phyloP scores from a whole-genome alignment of 2,329 filamentous ascomycete species.

The Fusarium nelsonii region DNA sequence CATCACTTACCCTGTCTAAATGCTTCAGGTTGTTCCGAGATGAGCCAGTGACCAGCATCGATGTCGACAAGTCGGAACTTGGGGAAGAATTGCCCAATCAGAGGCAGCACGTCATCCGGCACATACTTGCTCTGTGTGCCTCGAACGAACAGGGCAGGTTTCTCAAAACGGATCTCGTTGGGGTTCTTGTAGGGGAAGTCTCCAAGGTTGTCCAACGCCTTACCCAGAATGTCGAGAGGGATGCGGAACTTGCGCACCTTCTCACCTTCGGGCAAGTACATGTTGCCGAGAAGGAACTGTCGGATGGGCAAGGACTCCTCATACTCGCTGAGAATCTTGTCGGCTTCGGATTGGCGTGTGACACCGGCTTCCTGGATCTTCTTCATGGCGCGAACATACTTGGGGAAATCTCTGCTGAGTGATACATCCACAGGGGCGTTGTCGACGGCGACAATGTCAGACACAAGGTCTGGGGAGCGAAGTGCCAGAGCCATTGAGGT shows the following conservation, averaged over 20 bases:
- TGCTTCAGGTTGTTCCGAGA: constrained; percentile 85
- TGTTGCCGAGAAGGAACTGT: constrained; percentile 91
- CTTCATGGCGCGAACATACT: constrained; percentile 87
- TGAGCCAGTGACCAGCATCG: constrained; percentile 87
- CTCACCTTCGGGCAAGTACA: constrained; percentile 68
- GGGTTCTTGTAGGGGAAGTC: constrained; percentile 90
- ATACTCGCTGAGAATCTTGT: constrained; percentile 80
- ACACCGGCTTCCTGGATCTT: constrained; percentile 78
- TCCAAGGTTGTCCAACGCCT: constrained; percentile 78
- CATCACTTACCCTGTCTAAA: constrained; percentile 75
- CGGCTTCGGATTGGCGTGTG: constrained; percentile 80
- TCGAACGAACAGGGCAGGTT: constrained; percentile 83
- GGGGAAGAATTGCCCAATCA: constrained; percentile 86
- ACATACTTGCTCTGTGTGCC: constrained; percentile 84
- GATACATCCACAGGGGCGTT: constrained; percentile 89
- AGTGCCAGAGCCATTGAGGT: constrained; percentile 90
- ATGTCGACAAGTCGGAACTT: constrained; percentile 79
- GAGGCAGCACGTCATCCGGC: constrained; percentile 81
- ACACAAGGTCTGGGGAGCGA: constrained; percentile 73
- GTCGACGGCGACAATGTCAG: constrained; percentile 84
- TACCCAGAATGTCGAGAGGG: constrained; percentile 77
- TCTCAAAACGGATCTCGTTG: constrained; percentile 74
- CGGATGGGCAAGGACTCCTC: constrained; percentile 81
- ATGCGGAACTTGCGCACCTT: constrained; percentile 79
- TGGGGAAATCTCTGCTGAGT: constrained; percentile 79